These are phyloP conservation scores for Stagonosporopsis chrysanthemi DNA, from an alignment of 2,329 filamentous ascomycete genomes.

Conservation along the genomic window DNA sequence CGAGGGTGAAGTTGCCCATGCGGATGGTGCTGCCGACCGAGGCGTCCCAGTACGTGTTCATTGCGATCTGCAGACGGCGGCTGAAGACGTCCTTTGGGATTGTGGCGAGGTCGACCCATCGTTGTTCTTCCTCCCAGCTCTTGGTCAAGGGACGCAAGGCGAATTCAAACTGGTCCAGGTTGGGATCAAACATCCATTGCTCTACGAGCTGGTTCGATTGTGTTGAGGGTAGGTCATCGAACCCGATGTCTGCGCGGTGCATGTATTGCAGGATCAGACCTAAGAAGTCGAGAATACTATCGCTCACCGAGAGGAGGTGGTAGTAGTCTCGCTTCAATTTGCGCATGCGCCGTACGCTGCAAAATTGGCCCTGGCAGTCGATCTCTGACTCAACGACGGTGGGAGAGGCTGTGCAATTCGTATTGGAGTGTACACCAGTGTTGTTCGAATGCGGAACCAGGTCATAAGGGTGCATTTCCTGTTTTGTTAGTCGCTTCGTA, in stretches of 20 bases:
- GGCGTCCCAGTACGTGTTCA: constrained; percentile 22
- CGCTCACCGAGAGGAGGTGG: background rate
- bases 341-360: background rate
- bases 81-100: constrained; percentile 2
- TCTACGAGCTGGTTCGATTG: constrained; percentile 1
- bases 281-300: background rate
- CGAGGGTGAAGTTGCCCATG: background rate
- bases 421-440: background rate
- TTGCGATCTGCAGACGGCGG: constrained; percentile 10
- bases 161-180: background rate
- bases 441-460: background rate
- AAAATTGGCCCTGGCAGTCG: background rate
- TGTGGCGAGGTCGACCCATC: background rate
- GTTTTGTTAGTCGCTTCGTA: background rate
- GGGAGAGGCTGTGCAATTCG: background rate
- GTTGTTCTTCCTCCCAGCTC: background rate
- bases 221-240: too few species aligned
- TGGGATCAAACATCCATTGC: background rate
- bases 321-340: background rate
- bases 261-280: background rate
- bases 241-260: background rate
- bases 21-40: background rate
- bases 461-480: too few species aligned
- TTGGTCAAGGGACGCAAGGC: background rate
- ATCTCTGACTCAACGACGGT: background rate